Conservation (phyloP, 192 early-diverging fungal genomes). For the Mortierella antarctica region DNA sequence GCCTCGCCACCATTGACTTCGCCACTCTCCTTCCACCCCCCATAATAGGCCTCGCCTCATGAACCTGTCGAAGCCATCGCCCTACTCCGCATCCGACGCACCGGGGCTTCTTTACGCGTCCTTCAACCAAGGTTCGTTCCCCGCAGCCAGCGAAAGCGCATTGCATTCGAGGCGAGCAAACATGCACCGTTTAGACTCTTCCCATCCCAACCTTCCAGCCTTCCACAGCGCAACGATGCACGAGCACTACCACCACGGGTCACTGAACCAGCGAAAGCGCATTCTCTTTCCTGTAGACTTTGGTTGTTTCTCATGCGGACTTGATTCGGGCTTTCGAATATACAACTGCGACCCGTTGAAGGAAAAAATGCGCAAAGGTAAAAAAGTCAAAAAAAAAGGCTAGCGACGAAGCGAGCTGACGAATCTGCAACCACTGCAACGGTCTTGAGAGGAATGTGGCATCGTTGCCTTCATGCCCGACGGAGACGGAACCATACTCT, state of each 20-base stretch:
- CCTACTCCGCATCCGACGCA: slow-evolving; percentile 59
- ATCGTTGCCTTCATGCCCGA: too few species aligned
- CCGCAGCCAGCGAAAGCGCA: too few species aligned
- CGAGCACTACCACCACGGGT: background rate
- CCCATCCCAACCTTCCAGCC: too few species aligned
- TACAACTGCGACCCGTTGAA: slow-evolving; percentile 87
- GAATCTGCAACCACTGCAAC: too few species aligned
- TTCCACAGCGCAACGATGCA: background rate
- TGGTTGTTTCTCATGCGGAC: slow-evolving; percentile 85
- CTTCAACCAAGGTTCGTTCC: slow-evolving; percentile 73
- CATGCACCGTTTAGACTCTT: too few species aligned
- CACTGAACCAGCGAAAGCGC: background rate
- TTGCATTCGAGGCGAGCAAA: too few species aligned
- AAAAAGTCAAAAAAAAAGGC: background rate
- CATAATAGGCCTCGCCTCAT: slow-evolving; percentile 21
- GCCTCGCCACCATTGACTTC: background rate
- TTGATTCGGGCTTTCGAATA: slow-evolving; percentile 85
- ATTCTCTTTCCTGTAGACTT: slow-evolving; percentile 62
- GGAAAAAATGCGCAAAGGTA: slow-evolving; percentile 82
- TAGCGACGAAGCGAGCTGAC: background rate
- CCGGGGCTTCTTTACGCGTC: slow-evolving; percentile 79
- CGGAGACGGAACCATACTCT: background rate
- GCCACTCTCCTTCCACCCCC: too few species aligned
- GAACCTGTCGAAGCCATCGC: slow-evolving; percentile 60
- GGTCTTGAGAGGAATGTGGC: too few species aligned